phyloP scores from a whole-genome alignment of 257 asterid species.

The Gentiana straminea region DNA sequence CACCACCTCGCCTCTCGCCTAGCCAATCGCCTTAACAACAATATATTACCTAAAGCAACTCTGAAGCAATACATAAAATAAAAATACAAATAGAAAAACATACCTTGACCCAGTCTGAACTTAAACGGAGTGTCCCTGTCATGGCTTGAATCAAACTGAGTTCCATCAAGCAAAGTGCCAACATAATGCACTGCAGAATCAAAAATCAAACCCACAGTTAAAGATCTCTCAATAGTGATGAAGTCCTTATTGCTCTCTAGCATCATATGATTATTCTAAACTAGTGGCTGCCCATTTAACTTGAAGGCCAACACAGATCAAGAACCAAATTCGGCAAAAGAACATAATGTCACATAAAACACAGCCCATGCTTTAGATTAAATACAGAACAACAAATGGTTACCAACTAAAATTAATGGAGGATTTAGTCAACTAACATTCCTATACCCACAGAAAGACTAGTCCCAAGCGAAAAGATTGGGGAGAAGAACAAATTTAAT shows the following conservation, averaged over 20 bases:
- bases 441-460: too few species aligned
- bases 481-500: too few species aligned
- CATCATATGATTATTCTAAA: neutral
- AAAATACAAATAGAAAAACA: neutral
- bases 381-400: neutral
- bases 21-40: neutral
- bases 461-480: too few species aligned
- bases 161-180: constrained; percentile 48
- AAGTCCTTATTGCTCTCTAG: too few species aligned
- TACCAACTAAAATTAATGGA: too few species aligned
- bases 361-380: neutral
- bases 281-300: neutral
- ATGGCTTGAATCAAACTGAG: constrained; percentile 43
- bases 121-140: constrained; percentile 32
- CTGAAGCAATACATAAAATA: too few species aligned
- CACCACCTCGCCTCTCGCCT: neutral
- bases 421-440: too few species aligned
- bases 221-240: neutral
- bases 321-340: neutral
- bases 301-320: neutral
- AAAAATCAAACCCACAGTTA: constrained; percentile 7
- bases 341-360: neutral
- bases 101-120: constrained; percentile 48
- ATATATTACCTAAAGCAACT: neutral
- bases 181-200: constrained; percentile 46